Evolutionary conservation across 768 basidiomycete species (phyloP).

Genomic region (Mycena olivaceomarginata): DNA sequence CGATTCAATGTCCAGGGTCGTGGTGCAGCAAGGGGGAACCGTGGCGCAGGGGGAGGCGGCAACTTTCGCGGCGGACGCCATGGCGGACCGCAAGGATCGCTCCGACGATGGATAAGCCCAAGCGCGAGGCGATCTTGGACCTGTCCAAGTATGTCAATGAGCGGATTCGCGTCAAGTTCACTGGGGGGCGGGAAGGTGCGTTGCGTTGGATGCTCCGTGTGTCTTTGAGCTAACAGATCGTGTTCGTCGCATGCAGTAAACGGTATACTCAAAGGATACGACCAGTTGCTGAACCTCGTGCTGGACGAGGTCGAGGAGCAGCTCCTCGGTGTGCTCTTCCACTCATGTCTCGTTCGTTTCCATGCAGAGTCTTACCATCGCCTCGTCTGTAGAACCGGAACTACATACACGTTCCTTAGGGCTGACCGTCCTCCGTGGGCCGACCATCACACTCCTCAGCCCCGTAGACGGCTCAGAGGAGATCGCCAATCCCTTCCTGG

Average conservation of each 20-base stretch:
- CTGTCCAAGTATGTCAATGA: conserved; percentile 96
- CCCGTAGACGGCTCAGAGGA: conserved; percentile 97
- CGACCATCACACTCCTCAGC: conserved; percentile 94
- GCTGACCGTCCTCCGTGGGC: conserved; percentile 93
- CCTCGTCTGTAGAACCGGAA: conserved; percentile 74
- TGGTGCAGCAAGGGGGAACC: conserved; percentile 67
- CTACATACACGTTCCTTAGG: conserved; percentile 82
- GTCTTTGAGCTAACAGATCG: conserved; percentile 23
- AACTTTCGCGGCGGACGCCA: conserved; percentile 68
- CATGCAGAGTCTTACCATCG: conserved; percentile 29
- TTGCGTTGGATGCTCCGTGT: not conserved
- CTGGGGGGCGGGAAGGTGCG: conserved; percentile 96
- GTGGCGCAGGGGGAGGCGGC: conserved; percentile 63
- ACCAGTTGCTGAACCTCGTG: conserved; percentile 97
- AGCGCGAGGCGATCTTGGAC: conserved; percentile 96
- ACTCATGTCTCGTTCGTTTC: conserved; percentile 35
- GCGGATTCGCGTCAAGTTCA: conserved; percentile 96
- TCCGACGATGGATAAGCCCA: conserved; percentile 82
- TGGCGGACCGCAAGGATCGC: conserved; percentile 66
- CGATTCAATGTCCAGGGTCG: conserved; percentile 73
- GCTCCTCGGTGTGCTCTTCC: conserved; percentile 72
- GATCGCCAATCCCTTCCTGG: conserved; percentile 92
- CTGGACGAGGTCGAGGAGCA: conserved; percentile 96
- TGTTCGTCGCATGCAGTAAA: conserved; percentile 73
- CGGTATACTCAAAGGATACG: conserved; percentile 95